These are phyloP conservation scores for Nakaseomyces bracarensis DNA, from an alignment of 1,139 yeast genomes.

Conservation along the genomic window DNA sequence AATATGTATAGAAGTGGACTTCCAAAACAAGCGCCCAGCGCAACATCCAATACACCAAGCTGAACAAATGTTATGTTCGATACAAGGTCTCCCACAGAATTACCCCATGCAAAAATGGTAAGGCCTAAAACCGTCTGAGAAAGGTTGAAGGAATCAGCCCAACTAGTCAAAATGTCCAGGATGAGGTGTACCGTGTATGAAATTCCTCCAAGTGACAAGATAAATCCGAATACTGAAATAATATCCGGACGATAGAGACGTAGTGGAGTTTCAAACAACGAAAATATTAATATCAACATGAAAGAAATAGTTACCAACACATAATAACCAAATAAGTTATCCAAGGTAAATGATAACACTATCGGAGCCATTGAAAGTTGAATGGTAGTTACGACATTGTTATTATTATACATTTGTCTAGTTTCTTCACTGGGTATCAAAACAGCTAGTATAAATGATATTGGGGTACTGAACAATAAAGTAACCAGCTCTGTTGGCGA, in stretches of 20 bases:
- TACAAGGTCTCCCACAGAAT: slow-evolving; percentile 80
- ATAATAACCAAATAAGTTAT: slow-evolving; percentile 7
- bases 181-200: slow-evolving; percentile 71
- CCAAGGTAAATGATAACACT: slow-evolving; percentile 6
- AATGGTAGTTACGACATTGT: neutral
- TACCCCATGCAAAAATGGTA: slow-evolving; percentile 84
- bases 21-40: slow-evolving; percentile 90
- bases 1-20: slow-evolving; percentile 69
- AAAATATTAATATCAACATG: neutral
- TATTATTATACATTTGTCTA: neutral
- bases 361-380: slow-evolving; percentile 10
- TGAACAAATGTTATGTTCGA: slow-evolving; percentile 77
- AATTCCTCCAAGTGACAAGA: slow-evolving; percentile 63
- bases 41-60: slow-evolving; percentile 88
- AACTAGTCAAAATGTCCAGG: slow-evolving; percentile 55
- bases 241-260: slow-evolving; percentile 27
- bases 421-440: slow-evolving; percentile 13
- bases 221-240: slow-evolving; percentile 52
- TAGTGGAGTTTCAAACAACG: neutral
- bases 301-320: slow-evolving; percentile 5
- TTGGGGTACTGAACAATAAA: slow-evolving; percentile 18
- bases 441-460: slow-evolving; percentile 12
- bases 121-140: slow-evolving; percentile 77
- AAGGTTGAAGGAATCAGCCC: slow-evolving; percentile 52
- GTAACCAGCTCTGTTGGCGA: slow-evolving; percentile 15